Evolutionary conservation across 371 early-diverging fungal species (phyloP), one percentile per base, ranked within the genome.

Genomic region (Haplosporangium sp.): DNA sequence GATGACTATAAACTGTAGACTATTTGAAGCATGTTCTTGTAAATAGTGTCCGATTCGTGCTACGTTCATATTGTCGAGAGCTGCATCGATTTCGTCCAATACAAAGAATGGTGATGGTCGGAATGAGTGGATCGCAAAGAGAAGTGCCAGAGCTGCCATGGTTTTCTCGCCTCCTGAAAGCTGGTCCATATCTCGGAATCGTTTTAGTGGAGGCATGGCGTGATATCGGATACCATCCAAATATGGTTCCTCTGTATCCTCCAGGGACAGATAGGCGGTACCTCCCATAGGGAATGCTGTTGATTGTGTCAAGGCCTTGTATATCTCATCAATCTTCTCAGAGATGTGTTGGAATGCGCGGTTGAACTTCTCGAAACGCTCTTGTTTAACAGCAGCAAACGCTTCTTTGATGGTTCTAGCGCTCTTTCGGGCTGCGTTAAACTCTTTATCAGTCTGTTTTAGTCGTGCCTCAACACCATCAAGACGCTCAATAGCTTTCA

Each of bases 91-190:
- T 86, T 99, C 99, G 84, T 99, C 99, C 71, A 99, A 88, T 5
- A 99, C 96, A 90, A 99, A 99, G 90, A 99, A 99, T 2, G 99
- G 99, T 9, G 99, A 93, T 15, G 98, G 99, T 48, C 93, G 93
- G 86, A 91, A 97, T 84, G 92, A 91, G 83, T 99, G 97, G 74
- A 99, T 93, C 45, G 99, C 98, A 87, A 99, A 97, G 72, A 99
- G 88, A 59, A 99, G 86, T 13, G 99, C 97, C 34, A 99, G 85
- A 2, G 98, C 97, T 0, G 99, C 99, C 35, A 99, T 96, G 15
- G 99, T 98, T 90, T 98, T 99, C 87, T 99, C 99, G 71, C 99
- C 99, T 35, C 99, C 99, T 45, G 98, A 97, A 9, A 99, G 88
- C 74, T 96, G 95, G 62, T 97, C 97, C 96, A 99, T 99, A 84